Percentiles rank a stretch among this genome's conserved stretches.
These are phyloP conservation scores for Setomelanomma holmii DNA, from an alignment of 2,329 filamentous ascomycete genomes.

Conservation along the genomic window DNA sequence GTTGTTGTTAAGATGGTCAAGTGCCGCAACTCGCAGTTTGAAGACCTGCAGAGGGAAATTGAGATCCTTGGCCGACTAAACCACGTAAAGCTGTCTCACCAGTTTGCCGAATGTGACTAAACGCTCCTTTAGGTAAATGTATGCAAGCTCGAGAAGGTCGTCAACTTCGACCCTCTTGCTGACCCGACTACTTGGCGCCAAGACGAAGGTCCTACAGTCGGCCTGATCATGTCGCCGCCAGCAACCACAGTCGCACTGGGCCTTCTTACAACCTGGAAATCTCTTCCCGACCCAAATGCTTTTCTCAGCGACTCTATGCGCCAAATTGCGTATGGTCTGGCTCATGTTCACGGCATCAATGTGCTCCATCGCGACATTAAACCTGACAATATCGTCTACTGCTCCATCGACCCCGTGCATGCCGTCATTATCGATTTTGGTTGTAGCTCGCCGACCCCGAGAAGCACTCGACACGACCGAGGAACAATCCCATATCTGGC, in stretches of 20 bases:
- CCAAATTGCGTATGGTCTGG: background rate
- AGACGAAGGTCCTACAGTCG: conserved; percentile 5
- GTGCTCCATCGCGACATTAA: conserved; percentile 8
- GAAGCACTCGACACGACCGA: background rate
- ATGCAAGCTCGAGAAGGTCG: background rate
- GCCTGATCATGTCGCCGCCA: conserved; percentile 7
- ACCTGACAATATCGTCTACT: background rate
- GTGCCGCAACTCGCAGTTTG: background rate
- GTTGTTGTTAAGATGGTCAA: conserved; percentile 12
- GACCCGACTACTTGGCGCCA: conserved; percentile 1
- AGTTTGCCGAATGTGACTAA: background rate
- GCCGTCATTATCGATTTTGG: conserved; percentile 6
- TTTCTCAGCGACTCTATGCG: background rate
- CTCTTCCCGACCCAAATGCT: background rate
- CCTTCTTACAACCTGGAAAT: background rate
- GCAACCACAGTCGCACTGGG: conserved; percentile 2
- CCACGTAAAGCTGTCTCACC: background rate
- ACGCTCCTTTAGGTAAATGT: background rate
- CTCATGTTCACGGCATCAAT: background rate
- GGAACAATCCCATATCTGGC: conserved; percentile 5
- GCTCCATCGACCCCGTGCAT: background rate
- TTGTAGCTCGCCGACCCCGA: background rate
- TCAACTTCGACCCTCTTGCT: conserved; percentile 4
- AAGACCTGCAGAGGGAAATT: background rate
- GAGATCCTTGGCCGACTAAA: background rate